Conservation (phyloP, 2,329 filamentous ascomycete genomes). For the Trichoderma sp. region DNA sequence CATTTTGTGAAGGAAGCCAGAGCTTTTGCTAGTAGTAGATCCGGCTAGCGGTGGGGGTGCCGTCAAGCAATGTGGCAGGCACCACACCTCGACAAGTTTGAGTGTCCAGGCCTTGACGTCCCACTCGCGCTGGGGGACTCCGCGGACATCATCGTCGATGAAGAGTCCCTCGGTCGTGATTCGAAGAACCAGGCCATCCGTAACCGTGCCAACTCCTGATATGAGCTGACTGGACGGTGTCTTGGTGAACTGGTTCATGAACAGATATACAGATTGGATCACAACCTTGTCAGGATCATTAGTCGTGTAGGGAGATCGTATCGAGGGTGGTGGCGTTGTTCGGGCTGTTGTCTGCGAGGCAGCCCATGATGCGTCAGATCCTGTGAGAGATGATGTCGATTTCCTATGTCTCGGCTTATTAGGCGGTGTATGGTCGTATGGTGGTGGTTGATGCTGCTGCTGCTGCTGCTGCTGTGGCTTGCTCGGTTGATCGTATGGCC, state of each 20-base stretch:
- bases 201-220: constrained; percentile 78
- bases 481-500: constrained; percentile 62
- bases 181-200: constrained; percentile 85
- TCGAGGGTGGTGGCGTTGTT: constrained; percentile 78
- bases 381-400: constrained; percentile 63
- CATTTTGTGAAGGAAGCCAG: constrained; percentile 46
- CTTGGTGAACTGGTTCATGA: constrained; percentile 83
- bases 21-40: constrained; percentile 37
- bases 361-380: constrained; percentile 82
- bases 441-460: constrained; percentile 22
- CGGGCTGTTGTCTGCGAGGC: constrained; percentile 78
- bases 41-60: constrained; percentile 42
- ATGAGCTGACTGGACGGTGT: constrained; percentile 90
- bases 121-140: constrained; percentile 94
- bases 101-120: constrained; percentile 98
- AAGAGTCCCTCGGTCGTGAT: constrained; percentile 94
- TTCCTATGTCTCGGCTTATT: constrained; percentile 19
- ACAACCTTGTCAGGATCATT: constrained; percentile 95
- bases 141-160: constrained; percentile 91
- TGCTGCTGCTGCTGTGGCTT: not conserved
- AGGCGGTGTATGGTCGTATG: constrained; percentile 51
- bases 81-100: constrained; percentile 88
- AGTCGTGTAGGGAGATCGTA: constrained; percentile 75
- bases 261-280: constrained; percentile 87
- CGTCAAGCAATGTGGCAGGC: constrained; percentile 60